These are phyloP conservation scores for Blastobotrys proliferans DNA, from an alignment of 1,139 yeast species.

Conservation along the genomic window DNA sequence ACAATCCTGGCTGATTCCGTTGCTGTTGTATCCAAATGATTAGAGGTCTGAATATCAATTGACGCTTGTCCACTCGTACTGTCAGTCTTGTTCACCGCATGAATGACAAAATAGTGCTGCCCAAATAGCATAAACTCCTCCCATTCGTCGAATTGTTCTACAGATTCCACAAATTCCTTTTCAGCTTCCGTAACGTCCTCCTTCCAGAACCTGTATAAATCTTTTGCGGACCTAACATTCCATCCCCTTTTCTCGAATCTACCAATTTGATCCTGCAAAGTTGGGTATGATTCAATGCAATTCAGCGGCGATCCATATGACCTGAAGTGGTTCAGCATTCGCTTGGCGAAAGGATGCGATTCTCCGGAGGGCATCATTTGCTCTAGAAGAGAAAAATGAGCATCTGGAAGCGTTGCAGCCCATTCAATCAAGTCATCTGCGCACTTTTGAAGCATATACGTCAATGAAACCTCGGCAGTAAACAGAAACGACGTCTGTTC, in stretches of 20 bases:
- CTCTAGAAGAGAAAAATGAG: conserved; percentile 66
- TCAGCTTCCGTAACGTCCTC: conserved; percentile 39
- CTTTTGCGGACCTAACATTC: conserved; percentile 47
- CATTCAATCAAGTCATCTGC: conserved; percentile 63
- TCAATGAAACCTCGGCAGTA: conserved; percentile 78
- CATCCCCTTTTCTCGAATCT: conserved; percentile 52
- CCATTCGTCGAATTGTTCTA: conserved; percentile 79
- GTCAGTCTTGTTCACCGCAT: conserved; percentile 39
- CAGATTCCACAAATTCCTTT: conserved; percentile 43
- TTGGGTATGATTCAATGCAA: conserved; percentile 60
- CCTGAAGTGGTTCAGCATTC: conserved; percentile 69
- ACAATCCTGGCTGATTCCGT: neutral
- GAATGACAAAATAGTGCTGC: conserved; percentile 69
- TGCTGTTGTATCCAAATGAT: neutral
- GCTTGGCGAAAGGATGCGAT: conserved; percentile 63
- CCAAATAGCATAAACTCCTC: conserved; percentile 76
- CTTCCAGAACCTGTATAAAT: conserved; percentile 58
- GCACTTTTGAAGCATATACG: conserved; percentile 66
- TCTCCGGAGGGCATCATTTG: conserved; percentile 66
- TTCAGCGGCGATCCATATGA: conserved; percentile 67
- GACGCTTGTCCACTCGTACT: too few relatives aligned
- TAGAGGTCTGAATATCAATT: neutral
- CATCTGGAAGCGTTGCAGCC: conserved; percentile 45
- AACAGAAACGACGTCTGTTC: conserved; percentile 48
- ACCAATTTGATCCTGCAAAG: conserved; percentile 44